A percentile compares a stretch with the other conserved stretches of the same genome.
phyloP scores from a whole-genome alignment of 257 asterid genomes.

The Ilex asprella region DNA sequence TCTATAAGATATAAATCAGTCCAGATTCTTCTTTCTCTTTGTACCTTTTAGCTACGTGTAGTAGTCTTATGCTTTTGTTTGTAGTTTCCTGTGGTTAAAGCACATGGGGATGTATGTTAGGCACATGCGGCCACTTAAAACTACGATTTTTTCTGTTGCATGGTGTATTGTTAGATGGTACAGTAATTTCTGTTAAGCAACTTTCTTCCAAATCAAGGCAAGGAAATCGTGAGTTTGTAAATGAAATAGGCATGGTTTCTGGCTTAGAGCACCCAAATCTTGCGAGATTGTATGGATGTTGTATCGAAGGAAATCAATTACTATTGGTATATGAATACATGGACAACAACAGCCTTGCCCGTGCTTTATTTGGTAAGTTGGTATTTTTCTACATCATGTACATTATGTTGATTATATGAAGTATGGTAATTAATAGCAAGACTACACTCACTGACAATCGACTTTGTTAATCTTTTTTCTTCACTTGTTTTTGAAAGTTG shows the following conservation, averaged over 20 bases:
- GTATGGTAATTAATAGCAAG: neutral
- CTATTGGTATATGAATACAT: constrained; percentile 59
- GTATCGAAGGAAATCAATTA: constrained; percentile 57
- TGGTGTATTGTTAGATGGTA: constrained; percentile 56
- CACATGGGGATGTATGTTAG: too few species aligned
- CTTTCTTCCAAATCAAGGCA: constrained; percentile 58
- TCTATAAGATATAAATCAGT: too few species aligned
- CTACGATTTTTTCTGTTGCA: constrained; percentile 12
- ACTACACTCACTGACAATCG: neutral
- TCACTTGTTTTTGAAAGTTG: neutral
- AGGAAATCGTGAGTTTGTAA: constrained; percentile 63
- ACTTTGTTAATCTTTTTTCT: neutral
- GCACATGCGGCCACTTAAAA: neutral
- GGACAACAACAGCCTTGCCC: constrained; percentile 62
- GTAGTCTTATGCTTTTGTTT: constrained; percentile 17
- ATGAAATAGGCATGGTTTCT: constrained; percentile 58
- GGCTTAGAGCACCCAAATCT: constrained; percentile 63
- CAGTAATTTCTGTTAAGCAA: constrained; percentile 53
- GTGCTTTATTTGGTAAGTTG: constrained; percentile 42
- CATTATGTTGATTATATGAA: neutral
- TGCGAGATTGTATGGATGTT: constrained; percentile 58
- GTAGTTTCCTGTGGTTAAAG: constrained; percentile 4
- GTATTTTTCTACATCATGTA: neutral
- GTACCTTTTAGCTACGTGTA: too few species aligned
- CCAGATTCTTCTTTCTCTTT: too few species aligned